Percentiles rank a stretch among this genome's conserved stretches.
phyloP scores from a whole-genome alignment of 257 asterid genomes.

The Primulina eburnea region DNA sequence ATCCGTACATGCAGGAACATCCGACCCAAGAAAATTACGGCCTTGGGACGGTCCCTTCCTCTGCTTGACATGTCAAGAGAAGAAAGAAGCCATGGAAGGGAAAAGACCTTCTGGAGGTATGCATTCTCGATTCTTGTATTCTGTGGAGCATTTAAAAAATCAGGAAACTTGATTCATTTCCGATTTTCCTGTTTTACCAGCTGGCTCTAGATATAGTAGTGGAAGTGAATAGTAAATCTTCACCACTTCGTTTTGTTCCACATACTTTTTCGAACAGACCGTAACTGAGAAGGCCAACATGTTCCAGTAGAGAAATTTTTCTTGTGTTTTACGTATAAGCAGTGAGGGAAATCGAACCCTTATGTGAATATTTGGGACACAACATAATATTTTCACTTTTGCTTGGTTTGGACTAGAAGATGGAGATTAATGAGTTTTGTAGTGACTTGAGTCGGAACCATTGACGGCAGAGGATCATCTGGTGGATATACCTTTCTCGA shows the following conservation, averaged over 20 bases:
- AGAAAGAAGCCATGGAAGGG: slow-evolving; percentile 99
- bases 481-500: slow-evolving; percentile 32
- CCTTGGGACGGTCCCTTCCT: slow-evolving; percentile 99
- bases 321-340: slow-evolving; percentile 17
- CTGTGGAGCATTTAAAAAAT: slow-evolving; percentile 7
- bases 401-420: slow-evolving; percentile 33
- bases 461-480: slow-evolving; percentile 29
- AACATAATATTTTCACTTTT: slow-evolving; percentile 29
- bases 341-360: slow-evolving; percentile 38
- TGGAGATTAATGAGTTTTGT: slow-evolving; percentile 25
- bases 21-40: slow-evolving; percentile 57
- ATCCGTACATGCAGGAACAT: slow-evolving; percentile 63
- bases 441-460: slow-evolving; percentile 31
- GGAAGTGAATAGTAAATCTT: slow-evolving; percentile 65
- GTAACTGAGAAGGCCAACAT: slow-evolving; percentile 36
- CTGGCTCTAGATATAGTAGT: slow-evolving; percentile 57
- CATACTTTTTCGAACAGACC: slow-evolving; percentile 26
- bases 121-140: slow-evolving; percentile 14
- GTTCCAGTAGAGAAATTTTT: slow-evolving; percentile 27
- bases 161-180: slow-evolving; percentile 20
- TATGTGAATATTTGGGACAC: slow-evolving; percentile 47
- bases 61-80: slow-evolving; percentile 85
- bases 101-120: slow-evolving; percentile 74
- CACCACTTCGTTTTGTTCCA: slow-evolving; percentile 11
- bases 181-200: slow-evolving; percentile 39